Evolutionary conservation across 495 filamentous ascomycete species (phyloP), one percentile per base, ranked within the genome.

Genomic region (Ramalina peruviana): DNA sequence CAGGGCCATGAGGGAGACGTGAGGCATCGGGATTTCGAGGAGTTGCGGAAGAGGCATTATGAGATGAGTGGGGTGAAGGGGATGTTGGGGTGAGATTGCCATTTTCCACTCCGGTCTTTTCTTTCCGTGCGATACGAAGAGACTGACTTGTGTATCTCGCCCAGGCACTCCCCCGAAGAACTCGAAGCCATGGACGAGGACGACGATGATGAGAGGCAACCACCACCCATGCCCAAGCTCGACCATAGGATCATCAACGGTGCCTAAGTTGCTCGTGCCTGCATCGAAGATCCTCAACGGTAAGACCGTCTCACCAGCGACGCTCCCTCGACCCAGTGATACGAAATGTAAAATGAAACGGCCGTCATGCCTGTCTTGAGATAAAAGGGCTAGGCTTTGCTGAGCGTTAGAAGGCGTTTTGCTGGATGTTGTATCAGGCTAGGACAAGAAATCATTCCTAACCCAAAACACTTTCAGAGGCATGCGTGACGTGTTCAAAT

Each of bases 11-110:
- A 95, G 65, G 88, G 92, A 56, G 67, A 69, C 51, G 87, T 86
- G 71, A 94, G 95, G 70, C 92, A 98, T 61, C 76, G 76, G 52
- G 75, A 82, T 63, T 98, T 98, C 60, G 89, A 94, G 68, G 73
- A 85, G 68, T 74, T 86, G 72, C 74, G 92, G 63, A 94, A 88
- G 77, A 86, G 78, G 67, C 92, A 98, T 64, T 98, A 98, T 64
- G 93, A 97, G 72, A 97, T 98, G 93, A 88, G 78, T 72, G 83
- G 92, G 60, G 87, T 97, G 20, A 94, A 89, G 55, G 76, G 82
- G 58, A 66, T 97, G 49, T 74, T 98, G 53, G 92, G 88, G 82
- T 84, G 65, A 50, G 76, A 13, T 2, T 1, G 30, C 7, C 30
- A 3, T 13, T 3, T 13, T 13, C 30, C 30, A 3, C 7, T 13